Evolutionary conservation across 345 rosid genomes (phyloP), one percentile per base, ranked within the genome.

Genomic region (Eucalyptus polyanthemos): DNA sequence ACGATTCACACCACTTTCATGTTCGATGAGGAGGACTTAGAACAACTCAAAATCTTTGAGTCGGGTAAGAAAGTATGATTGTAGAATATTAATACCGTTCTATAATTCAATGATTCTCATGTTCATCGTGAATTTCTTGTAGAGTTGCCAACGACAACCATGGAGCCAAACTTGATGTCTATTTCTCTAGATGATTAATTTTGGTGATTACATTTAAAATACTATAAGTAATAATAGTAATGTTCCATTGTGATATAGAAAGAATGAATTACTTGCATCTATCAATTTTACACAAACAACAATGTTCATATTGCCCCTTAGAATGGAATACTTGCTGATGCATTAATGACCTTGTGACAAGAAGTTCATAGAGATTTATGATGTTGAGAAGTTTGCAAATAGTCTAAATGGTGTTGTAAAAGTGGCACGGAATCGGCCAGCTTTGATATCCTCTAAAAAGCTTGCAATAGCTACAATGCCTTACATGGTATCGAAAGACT

Each of bases 361-460:
- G 90, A 92, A 92, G 89, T 92, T 93, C 50, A 92, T 62, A 88
- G 93, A 93, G 40, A 90, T 93, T 72, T 87, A 91, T 80, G 93
- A 92, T 34, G 89, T 87, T 81, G 91, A 90, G 51, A 89, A 88
- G 88, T 91, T 93, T 50, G 83, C 86, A 21, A 86, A 81, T 45
- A 91, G 91, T 89, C 53, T 93, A 88, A 89, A 89, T 29, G 93
- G 93, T 13, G 90, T 91, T 13, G 88, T 92, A 34, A 89, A 89
- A 89, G 91, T 91, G 40, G 90, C 65, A 44, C 81, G 89, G 44
- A 89, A 89, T 60, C 72, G 60, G n/a, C 93, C 86, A 8, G 54
- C 87, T 58, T 80, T 81, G 45, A 24, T 83, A 69, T 90, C 92
- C 21, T 65, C 83, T 53, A 88, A 90, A 85, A 89, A 88, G 88